Evolutionary conservation across 805 yeast species (phyloP).

Genomic region (Starmerella potacharoeniae): DNA sequence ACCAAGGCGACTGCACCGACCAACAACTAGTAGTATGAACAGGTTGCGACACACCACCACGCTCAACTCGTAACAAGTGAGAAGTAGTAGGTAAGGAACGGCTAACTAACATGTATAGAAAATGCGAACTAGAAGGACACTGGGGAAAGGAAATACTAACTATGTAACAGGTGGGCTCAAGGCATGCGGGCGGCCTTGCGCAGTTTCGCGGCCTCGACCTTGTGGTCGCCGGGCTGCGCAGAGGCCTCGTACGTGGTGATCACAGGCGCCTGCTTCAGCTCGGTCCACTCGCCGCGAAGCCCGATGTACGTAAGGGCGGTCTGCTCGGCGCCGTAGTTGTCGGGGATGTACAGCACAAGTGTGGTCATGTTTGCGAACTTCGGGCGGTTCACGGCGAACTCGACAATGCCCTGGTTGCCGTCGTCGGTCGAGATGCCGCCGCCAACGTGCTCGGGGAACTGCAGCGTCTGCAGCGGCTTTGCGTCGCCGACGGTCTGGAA

Average conservation of each 20-base stretch:
- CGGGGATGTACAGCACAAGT: constrained; percentile 55
- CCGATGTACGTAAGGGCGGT: constrained; percentile 60
- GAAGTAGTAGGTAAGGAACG: too few relatives aligned
- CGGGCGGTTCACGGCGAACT: constrained; percentile 69
- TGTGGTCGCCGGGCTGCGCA: constrained; percentile 86
- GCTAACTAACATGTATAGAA: too few relatives aligned
- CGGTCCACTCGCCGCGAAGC: constrained; percentile 48
- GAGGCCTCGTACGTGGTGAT: constrained; percentile 77
- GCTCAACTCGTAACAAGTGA: too few relatives aligned
- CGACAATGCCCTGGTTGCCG: constrained; percentile 46
- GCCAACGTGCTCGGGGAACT: constrained; percentile 48
- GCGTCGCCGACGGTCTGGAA: constrained; percentile 48
- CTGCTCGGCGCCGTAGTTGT: constrained; percentile 50
- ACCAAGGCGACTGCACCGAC: too few relatives aligned
- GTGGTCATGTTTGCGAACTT: constrained; percentile 58
- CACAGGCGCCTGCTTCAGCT: constrained; percentile 53
- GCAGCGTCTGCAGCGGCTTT: constrained; percentile 41
- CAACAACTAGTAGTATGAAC: too few relatives aligned
- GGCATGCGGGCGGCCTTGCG: not conserved
- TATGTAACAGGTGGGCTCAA: not conserved
- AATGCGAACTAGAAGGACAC: too few relatives aligned
- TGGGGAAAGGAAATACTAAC: too few relatives aligned
- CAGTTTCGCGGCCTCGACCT: constrained; percentile 15
- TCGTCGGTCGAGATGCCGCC: constrained; percentile 30
- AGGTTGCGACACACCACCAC: too few relatives aligned